phyloP scores from a whole-genome alignment of 2,329 filamentous ascomycete genomes.

The Pleoardoris graminearum region DNA sequence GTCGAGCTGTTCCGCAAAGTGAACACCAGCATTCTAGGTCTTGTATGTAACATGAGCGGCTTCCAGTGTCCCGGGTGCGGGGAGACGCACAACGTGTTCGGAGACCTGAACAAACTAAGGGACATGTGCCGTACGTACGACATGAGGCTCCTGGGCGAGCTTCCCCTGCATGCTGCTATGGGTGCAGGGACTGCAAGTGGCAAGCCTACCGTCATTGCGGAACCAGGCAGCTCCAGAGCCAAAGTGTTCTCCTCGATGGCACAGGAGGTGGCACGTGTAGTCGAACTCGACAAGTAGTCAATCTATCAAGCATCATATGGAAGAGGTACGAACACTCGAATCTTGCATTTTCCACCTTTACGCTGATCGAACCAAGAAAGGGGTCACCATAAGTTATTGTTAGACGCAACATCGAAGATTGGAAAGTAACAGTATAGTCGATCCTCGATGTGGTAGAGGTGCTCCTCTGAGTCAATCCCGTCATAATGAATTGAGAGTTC shows the following conservation, averaged over 20 bases:
- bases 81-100: slow-evolving; percentile 43
- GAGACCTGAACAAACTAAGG: slow-evolving; percentile 74
- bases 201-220: slow-evolving; percentile 85
- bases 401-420: too few relatives aligned
- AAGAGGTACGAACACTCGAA: neutral
- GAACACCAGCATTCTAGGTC: slow-evolving; percentile 75
- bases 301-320: neutral
- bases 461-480: too few relatives aligned
- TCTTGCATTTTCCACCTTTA: too few relatives aligned
- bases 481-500: too few relatives aligned
- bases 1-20: slow-evolving; percentile 92
- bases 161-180: slow-evolving; percentile 84
- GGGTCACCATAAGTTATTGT: too few relatives aligned
- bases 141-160: slow-evolving; percentile 82
- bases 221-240: slow-evolving; percentile 74
- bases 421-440: too few relatives aligned
- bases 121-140: slow-evolving; percentile 72
- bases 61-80: slow-evolving; percentile 57
- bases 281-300: slow-evolving; percentile 21
- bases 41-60: slow-evolving; percentile 61
- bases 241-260: slow-evolving; percentile 74
- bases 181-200: slow-evolving; percentile 86
- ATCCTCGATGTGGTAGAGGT: too few relatives aligned
- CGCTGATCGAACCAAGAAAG: too few relatives aligned
- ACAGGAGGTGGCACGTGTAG: slow-evolving; percentile 47